phyloP scores from a whole-genome alignment of 2,329 filamentous ascomycete species.

The Ophiostoma fasciatum region DNA sequence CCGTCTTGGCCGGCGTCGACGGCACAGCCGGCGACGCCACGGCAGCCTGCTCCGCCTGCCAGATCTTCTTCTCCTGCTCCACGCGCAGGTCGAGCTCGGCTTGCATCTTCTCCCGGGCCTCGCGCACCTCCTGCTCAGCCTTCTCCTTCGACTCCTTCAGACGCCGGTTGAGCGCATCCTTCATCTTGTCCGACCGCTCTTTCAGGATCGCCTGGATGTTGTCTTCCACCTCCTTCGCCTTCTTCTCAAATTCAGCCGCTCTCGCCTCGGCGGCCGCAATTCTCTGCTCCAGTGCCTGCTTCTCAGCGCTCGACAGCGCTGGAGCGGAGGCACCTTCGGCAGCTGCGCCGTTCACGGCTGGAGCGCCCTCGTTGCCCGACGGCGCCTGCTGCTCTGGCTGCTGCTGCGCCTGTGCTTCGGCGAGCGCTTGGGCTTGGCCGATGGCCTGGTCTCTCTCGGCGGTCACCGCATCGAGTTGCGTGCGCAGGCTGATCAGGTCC shows the following conservation, averaged over 20 bases:
- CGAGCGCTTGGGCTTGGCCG: conserved; percentile 19
- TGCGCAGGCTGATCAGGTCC: conserved; percentile 38
- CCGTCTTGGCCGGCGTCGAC: conserved; percentile 4
- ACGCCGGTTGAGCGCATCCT: conserved; percentile 51
- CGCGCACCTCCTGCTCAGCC: conserved; percentile 33
- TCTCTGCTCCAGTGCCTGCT: conserved; percentile 45
- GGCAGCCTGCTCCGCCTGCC: conserved; percentile 35
- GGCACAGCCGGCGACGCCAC: not conserved
- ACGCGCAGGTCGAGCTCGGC: conserved; percentile 32
- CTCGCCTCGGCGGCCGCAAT: conserved; percentile 45
- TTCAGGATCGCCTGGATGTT: conserved; percentile 46
- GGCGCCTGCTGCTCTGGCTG: not conserved
- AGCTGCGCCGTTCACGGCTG: too few species aligned
- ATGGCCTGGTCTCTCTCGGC: conserved; percentile 50
- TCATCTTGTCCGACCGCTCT: conserved; percentile 54
- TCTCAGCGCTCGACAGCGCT: conserved; percentile 39
- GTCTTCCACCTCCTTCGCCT: conserved; percentile 49
- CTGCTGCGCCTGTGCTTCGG: conserved; percentile 8
- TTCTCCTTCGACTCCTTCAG: conserved; percentile 48
- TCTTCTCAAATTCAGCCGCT: conserved; percentile 49
- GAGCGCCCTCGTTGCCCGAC: conserved; percentile 15
- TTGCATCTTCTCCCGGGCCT: conserved; percentile 37
- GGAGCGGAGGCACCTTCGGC: conserved; percentile 10
- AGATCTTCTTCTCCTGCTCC: conserved; percentile 49
- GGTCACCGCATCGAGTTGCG: conserved; percentile 46